Evolutionary conservation across 164 flowering plant species (phyloP), one percentile per base, ranked within the genome.

Genomic region (Taxillus chinensis): DNA sequence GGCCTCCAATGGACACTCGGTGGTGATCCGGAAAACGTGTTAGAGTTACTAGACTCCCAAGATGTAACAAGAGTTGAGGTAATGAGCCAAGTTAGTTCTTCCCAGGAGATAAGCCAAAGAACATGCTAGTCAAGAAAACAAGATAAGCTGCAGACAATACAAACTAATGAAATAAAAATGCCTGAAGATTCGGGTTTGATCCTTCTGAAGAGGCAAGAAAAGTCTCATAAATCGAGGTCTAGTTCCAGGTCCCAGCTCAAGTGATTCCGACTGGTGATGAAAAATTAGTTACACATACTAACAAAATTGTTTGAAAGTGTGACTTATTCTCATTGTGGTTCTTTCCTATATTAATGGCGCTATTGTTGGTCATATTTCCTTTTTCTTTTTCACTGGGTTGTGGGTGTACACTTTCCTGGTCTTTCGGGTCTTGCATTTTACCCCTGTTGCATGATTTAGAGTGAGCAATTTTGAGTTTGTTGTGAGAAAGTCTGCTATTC

Each of bases 231-330:
- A 52, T 63, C 70, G 3, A 68, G 75, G 10, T 53, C 12, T 45
- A 53, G 79, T 63, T 78, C 74, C 0, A 68, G 78, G 78, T 65
- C 75, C 74, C 0, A 68, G 72, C 57, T 79, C 83, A 6, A 77
- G 84, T 59, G 82, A 74, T 68, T 80, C 84, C 56, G 83, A 77
- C 53, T 62, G 67, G 74, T 64, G 58, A n/a, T 62, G 45, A 60
- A 42, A 58, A 37, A 54, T 49, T 14, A 46, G 51, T 3, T 4
- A 45, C 49, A 51, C 41, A 6, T 55, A 41, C 39, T 27, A 5
- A 13, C 7, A 16, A 5, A 48, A 17, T 56, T 56, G 39, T 6
- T 3, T 63, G 65, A 63, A 17, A 59, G 42, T n/a, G n/a, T 6
- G 11, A 53, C 12, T 59, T 16, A 14, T 15, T 39, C 37, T 4